These are phyloP conservation scores for Scedosporium dehoogii DNA, from an alignment of 2,329 filamentous ascomycete species.

Conservation along the genomic window DNA sequence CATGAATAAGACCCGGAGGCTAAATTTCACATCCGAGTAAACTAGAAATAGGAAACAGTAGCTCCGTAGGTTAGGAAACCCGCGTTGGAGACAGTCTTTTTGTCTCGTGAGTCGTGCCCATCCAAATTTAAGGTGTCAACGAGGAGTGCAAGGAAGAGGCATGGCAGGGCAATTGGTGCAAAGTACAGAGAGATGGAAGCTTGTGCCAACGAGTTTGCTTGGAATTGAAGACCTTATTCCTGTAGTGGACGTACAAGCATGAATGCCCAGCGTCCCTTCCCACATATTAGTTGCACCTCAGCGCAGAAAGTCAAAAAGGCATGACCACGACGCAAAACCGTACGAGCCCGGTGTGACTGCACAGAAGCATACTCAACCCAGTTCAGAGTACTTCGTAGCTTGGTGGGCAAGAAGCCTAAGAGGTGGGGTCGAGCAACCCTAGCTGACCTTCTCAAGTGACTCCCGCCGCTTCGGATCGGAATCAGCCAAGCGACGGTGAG, in stretches of 20 bases:
- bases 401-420: not conserved
- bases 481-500: not conserved
- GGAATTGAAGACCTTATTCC: no score
- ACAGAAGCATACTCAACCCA: not conserved
- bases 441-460: not conserved
- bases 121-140: no score
- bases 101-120: no score
- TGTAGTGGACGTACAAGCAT: not conserved
- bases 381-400: not conserved
- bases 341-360: not conserved
- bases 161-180: no score
- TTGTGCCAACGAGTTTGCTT: no score
- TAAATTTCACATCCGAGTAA: no score
- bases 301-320: not conserved
- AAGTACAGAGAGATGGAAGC: no score
- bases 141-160: no score
- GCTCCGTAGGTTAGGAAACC: no score
- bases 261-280: not conserved
- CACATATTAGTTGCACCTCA: not conserved
- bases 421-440: not conserved
- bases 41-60: no score
- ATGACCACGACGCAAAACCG: not conserved
- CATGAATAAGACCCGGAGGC: no score
- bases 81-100: no score
- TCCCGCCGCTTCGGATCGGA: not conserved